Evolutionary conservation across 2,329 filamentous ascomycete species (phyloP).

Genomic region (Aspergillus caelatus): DNA sequence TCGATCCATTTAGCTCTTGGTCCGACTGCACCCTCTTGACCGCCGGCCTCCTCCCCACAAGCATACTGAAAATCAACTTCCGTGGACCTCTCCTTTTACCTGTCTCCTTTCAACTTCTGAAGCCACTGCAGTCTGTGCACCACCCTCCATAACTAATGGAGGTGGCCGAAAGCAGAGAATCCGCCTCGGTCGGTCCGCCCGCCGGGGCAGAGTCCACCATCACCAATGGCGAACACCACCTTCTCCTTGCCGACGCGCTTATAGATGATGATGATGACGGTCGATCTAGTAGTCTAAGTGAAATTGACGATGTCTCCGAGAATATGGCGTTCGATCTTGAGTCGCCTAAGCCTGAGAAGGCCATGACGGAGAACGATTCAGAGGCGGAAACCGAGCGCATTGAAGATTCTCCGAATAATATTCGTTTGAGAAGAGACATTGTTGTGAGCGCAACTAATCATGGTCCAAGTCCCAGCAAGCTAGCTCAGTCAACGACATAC

Average conservation of each 20-base stretch:
- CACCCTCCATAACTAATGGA: constrained; percentile 36
- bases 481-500: constrained; percentile 61
- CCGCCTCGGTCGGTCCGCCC: constrained; percentile 37
- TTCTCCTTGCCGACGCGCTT: constrained; percentile 45
- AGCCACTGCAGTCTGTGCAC: constrained; percentile 6
- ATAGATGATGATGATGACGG: constrained; percentile 64
- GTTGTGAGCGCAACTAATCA: constrained; percentile 60
- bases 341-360: constrained; percentile 53
- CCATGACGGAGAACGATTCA: constrained; percentile 65
- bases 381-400: constrained; percentile 95
- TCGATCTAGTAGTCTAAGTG: constrained; percentile 87
- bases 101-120: not conserved
- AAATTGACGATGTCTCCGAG: constrained; percentile 80
- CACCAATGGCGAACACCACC: constrained; percentile 40
- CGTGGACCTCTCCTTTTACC: not conserved
- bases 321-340: constrained; percentile 62
- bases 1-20: constrained; percentile 24
- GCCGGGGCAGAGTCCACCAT: constrained; percentile 36
- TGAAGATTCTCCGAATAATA: constrained; percentile 78
- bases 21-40: constrained; percentile 12
- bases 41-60: constrained; percentile 18
- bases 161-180: constrained; percentile 41
- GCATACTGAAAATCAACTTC: constrained; percentile 21
- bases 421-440: constrained; percentile 62
- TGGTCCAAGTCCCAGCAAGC: constrained; percentile 75